Evolutionary conservation across 2,329 filamentous ascomycete genomes (phyloP).

Genomic region (Cadophora sp.): DNA sequence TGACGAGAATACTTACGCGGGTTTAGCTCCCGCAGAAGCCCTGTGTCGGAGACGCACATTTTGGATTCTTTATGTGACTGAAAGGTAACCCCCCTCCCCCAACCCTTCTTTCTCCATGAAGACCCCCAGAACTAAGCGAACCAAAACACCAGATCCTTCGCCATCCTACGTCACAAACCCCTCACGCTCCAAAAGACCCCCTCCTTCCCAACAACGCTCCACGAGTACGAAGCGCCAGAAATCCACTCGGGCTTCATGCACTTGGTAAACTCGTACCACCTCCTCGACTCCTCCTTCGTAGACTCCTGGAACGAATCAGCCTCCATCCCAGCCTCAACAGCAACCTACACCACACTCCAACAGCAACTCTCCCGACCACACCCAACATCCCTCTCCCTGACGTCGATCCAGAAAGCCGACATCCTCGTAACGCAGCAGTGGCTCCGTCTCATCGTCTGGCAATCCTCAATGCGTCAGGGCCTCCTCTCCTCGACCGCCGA

Average conservation of each 20-base stretch:
- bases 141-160: conserved; percentile 59
- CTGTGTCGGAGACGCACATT: conserved; percentile 63
- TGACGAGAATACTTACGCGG: conserved; percentile 61
- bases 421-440: conserved; percentile 74
- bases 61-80: conserved; percentile 68
- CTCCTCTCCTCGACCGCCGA: conserved; percentile 64
- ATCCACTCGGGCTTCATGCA: conserved; percentile 65
- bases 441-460: conserved; percentile 76
- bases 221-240: conserved; percentile 58
- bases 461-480: conserved; percentile 70
- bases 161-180: conserved; percentile 67
- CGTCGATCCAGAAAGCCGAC: conserved; percentile 72
- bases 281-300: conserved; percentile 69
- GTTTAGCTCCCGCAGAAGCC: conserved; percentile 55
- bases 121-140: conserved; percentile 3
- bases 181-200: conserved; percentile 67
- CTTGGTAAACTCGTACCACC: conserved; percentile 65
- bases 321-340: conserved; percentile 48
- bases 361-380: conserved; percentile 55
- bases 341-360: conserved; percentile 55
- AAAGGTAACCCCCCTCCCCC: conserved; percentile 52
- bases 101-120: background rate
- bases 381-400: conserved; percentile 45
- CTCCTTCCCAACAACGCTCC: conserved; percentile 57
- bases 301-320: conserved; percentile 68